Percentiles rank a stretch among this genome's conserved stretches.
phyloP scores from a whole-genome alignment of 805 yeast species.

The Candida pini region DNA sequence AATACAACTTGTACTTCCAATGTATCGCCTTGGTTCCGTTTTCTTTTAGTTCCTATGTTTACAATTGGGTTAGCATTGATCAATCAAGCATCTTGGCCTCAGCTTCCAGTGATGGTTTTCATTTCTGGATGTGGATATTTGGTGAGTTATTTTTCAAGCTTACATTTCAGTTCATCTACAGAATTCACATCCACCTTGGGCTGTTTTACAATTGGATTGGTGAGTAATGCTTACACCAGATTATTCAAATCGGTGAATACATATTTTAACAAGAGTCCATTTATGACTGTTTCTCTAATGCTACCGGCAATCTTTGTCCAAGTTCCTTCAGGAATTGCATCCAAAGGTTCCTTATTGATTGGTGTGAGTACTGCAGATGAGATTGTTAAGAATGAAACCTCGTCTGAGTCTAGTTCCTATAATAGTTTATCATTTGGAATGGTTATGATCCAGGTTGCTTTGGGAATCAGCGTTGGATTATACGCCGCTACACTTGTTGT shows the following conservation, averaged over 20 bases:
- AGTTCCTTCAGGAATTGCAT: slow-evolving; percentile 93
- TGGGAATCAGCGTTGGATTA: slow-evolving; percentile 91
- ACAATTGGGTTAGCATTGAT: slow-evolving; percentile 56
- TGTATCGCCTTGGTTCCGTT: slow-evolving; percentile 53
- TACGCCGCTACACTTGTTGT: slow-evolving; percentile 87
- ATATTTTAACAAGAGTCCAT: slow-evolving; percentile 21
- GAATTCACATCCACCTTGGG: slow-evolving; percentile 89
- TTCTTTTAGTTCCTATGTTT: slow-evolving; percentile 78
- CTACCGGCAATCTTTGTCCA: slow-evolving; percentile 91
- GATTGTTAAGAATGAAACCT: slow-evolving; percentile 33
- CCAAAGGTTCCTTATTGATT: slow-evolving; percentile 76
- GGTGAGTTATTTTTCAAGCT: slow-evolving; percentile 72
- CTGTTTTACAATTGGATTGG: slow-evolving; percentile 81
- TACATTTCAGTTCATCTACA: slow-evolving; percentile 55
- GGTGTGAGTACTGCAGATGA: slow-evolving; percentile 74
- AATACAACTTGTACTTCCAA: slow-evolving; percentile 50
- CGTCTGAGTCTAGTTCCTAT: slow-evolving; percentile 2
- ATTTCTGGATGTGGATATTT: slow-evolving; percentile 79
- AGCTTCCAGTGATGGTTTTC: slow-evolving; percentile 75
- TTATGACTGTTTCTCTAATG: slow-evolving; percentile 90
- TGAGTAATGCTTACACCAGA: slow-evolving; percentile 86
- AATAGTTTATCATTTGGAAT: slow-evolving; percentile 55
- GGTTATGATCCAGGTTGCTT: slow-evolving; percentile 87
- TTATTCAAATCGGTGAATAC: slow-evolving; percentile 58
- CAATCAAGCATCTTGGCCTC: slow-evolving; percentile 80